Percentiles rank a stretch among this genome's conserved stretches.
phyloP scores from a whole-genome alignment of 1,284 basidiomycete species.

The Athelia sp. region DNA sequence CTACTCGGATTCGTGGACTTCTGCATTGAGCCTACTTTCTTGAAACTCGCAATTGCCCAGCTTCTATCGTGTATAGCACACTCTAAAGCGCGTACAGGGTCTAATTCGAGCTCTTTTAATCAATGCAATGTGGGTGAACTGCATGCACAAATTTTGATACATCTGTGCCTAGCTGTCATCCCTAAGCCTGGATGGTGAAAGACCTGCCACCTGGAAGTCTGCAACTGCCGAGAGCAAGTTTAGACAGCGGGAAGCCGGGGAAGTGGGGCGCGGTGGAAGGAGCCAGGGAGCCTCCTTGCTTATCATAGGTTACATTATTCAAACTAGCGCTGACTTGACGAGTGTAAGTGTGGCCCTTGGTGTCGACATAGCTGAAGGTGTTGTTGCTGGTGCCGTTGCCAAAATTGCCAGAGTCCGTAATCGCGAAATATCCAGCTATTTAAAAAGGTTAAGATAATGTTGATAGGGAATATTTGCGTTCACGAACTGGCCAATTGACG shows the following conservation, averaged over 20 bases:
- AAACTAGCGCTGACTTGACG: slow-evolving; percentile 55
- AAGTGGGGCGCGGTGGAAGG: slow-evolving; percentile 11
- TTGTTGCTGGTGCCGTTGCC: slow-evolving; percentile 71
- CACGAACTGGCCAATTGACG: slow-evolving; percentile 52
- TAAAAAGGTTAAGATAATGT: background rate
- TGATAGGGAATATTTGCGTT: background rate
- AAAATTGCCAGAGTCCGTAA: slow-evolving; percentile 41
- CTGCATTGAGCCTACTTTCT: no score
- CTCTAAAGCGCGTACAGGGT: no score
- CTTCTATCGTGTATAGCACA: no score
- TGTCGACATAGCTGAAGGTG: slow-evolving; percentile 57
- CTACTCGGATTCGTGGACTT: no score
- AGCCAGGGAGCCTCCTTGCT: slow-evolving; percentile 52
- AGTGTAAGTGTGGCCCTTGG: slow-evolving; percentile 55
- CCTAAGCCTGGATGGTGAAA: background rate
- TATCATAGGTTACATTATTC: slow-evolving; percentile 58
- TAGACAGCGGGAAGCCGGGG: slow-evolving; percentile 9
- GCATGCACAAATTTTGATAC: no score
- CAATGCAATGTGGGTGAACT: no score
- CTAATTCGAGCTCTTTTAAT: no score
- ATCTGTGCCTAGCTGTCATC: no score
- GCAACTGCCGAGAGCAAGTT: slow-evolving; percentile 19
- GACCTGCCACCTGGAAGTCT: slow-evolving; percentile 38
- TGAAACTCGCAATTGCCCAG: no score
- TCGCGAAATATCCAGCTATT: slow-evolving; percentile 51